Evolutionary conservation across 2,329 filamentous ascomycete genomes (phyloP), one percentile per base, ranked within the genome.

Genomic region (Fusarium sp.): DNA sequence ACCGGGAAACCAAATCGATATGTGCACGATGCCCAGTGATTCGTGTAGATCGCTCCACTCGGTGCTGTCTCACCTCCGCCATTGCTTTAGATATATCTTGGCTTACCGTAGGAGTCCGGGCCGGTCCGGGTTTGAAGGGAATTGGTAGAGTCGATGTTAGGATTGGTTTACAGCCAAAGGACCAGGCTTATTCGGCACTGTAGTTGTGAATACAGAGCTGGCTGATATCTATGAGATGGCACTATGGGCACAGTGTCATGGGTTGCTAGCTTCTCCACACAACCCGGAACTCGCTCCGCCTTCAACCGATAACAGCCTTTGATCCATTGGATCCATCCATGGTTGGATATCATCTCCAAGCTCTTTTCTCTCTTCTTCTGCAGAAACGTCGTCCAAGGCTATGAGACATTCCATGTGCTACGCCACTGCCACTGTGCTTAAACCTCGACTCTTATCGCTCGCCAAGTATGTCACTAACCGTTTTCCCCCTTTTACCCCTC

Each of bases 401-500:
- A 75, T 74, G 72, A 47, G 66, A 35, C n/a, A 54, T 67, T 67
- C 60, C 2, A 45, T 64, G 9, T 35, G 24, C 8, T 27, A 13
- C 45, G 35, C 57, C 16, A 6, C 58, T 31, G 18, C 40, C 63
- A 42, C 60, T 27, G 40, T 38, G 62, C 45, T 54, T 4, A 58
- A 60, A 29, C 31, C 42, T 34, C 50, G 54, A 45, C n/a, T 31
- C n/a, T 34, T 45, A 31, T 40, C 38, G 35, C 31, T 56, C 35
- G 38, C 22, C 37, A 65, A 56, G 72, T 74, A 70, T 14, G 72
- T 73, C 52, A 60, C 57, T 34, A 37, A 27, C 24, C 45, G 37
- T 47, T 60, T 13, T 13, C 11, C 47, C 4, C 11, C 47, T 9
- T 31, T 38, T 45, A 20, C 22, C 63, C 40, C 31, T 31, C 18